phyloP scores from a whole-genome alignment of 2,329 filamentous ascomycete species.

The Cordyceps cicadae region DNA sequence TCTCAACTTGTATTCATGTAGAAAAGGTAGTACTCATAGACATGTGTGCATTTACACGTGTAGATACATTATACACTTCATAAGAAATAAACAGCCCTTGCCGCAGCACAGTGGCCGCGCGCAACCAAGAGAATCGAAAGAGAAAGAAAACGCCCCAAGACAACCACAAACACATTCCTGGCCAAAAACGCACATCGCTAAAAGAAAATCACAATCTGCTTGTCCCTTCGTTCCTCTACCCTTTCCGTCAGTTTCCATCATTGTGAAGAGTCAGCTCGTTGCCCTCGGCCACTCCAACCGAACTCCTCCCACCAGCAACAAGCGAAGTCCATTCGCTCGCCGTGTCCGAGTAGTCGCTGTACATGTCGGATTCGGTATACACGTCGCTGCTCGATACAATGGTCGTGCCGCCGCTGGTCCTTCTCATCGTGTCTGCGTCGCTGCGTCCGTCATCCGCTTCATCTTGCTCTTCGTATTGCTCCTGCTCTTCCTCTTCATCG shows the following conservation, averaged over 20 bases:
- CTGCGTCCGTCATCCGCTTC: conserved; percentile 26
- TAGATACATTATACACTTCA: conserved; percentile 13
- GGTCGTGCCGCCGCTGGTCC: conserved; percentile 41
- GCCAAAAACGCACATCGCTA: conserved; percentile 10
- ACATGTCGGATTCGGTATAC: conserved; percentile 30
- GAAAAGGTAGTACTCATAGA: neutral
- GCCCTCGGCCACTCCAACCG: conserved; percentile 20
- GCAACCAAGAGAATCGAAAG: conserved; percentile 9
- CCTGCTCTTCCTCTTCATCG: conserved; percentile 16
- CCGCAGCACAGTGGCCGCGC: conserved; percentile 4
- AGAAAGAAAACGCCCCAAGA: neutral
- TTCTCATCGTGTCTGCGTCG: conserved; percentile 42
- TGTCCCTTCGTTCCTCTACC: neutral
- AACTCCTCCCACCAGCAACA: conserved; percentile 23
- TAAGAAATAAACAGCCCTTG: conserved; percentile 10
- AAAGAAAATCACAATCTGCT: conserved; percentile 1
- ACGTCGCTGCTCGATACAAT: conserved; percentile 34
- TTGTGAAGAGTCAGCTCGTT: conserved; percentile 30
- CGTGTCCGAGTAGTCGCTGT: conserved; percentile 33
- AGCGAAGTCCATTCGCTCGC: conserved; percentile 44
- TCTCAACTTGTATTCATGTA: neutral
- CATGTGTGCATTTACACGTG: conserved; percentile 8
- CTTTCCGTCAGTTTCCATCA: conserved; percentile 15
- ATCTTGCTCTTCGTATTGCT: conserved; percentile 16
- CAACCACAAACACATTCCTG: neutral